Base-by-base conservation (phyloP, 805 yeast genomes). In the Saccharomycopsis schoenii region DNA sequence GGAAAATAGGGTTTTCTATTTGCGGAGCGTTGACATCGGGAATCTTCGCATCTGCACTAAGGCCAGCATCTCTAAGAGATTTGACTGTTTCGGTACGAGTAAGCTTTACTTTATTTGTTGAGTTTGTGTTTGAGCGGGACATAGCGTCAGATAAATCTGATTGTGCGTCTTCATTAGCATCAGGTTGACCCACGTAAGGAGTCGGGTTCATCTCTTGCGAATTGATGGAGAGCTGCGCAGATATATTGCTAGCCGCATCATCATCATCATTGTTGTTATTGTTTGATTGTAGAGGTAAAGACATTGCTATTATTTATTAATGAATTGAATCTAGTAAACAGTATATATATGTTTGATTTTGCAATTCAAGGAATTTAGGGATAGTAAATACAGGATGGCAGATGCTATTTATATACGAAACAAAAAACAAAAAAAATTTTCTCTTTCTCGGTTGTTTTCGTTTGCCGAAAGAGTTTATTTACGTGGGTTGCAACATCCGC, bases 1-100 rank as follows among this genome's bases (percentile, higher is more conserved):
- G 97, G 78, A 91, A 91, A 41, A 90, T 85, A 15, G 93, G 88
- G 64, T 80, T 80, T 62, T 77, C 80, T 25, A 81, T 77, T 67
- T 67, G 74, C 67, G 89, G 87, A 55, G 83, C 80, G 65, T 80
- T 80, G 47, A 84, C 73, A 65, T 83, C 89, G 0, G 83, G 80
- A 34, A 75, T 68, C 4, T 88, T 84, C 0, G 81, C 75, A 3
- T 74, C 76, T n/a, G 79, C 72, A 5, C 82, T 75, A 15, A 88
- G 67, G 61, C 94, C 94, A 71, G 78, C 74, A 14, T 82, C 84
- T 59, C 78, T 80, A 57, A 89, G 73, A 1, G 96, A 83, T 69
- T 83, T 82, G 12, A 80, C 83, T 0, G 96, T 89, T 73, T 90
- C 97, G 1, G 94, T 85, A 66, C 80, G 77, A 1, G 77, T 75